Evolutionary conservation across 805 yeast species (phyloP), one percentile per base, ranked within the genome.

Genomic region (Brettanomyces custersianus): DNA sequence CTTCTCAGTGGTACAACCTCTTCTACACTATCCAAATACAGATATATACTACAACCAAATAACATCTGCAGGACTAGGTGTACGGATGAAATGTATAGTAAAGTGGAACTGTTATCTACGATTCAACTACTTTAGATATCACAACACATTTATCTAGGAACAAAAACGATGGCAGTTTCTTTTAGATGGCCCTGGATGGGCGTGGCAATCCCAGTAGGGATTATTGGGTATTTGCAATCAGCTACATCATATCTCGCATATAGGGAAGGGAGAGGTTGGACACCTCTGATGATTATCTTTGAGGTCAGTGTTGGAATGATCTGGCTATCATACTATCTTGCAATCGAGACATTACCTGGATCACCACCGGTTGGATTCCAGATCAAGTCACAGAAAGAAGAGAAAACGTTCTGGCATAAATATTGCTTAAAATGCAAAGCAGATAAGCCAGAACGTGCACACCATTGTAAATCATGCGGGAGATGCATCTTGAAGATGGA

Each of bases 401-500:
- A 51, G 5, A 48, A 51, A 25, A 40, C 35, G 22, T 36, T 41
- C 41, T 79, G 86, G 88, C 62, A 60, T 40, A 66, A 77, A 44
- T 83, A 74, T 68, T 86, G 95, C 52, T 58, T 65, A 38, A 85
- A 83, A 53, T 87, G 96, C 56, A 46, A 75, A 27, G 58, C 55
- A 27, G 76, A 70, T 57, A 87, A 87, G 52, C 95, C 95, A 0
- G 90, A 80, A 49, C 60, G 96, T 41, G 51, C 85, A 4, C 96
- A 87, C 52, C 96, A 87, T 59, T 87, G 96, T 55, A 80, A 80
- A 47, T 69, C 74, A 1, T 85, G 94, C 51, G 65, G 71, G n/a
- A 47, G 42, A 28, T 87, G 96, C 56, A 79, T 87, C n/a, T 54
- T 87, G 39, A 72, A 74, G 51, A 88, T 87, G 96, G 96, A 87